Evolutionary conservation across 352 stramenopile species (phyloP).

Genomic region (Aphanomyces euteiches): DNA sequence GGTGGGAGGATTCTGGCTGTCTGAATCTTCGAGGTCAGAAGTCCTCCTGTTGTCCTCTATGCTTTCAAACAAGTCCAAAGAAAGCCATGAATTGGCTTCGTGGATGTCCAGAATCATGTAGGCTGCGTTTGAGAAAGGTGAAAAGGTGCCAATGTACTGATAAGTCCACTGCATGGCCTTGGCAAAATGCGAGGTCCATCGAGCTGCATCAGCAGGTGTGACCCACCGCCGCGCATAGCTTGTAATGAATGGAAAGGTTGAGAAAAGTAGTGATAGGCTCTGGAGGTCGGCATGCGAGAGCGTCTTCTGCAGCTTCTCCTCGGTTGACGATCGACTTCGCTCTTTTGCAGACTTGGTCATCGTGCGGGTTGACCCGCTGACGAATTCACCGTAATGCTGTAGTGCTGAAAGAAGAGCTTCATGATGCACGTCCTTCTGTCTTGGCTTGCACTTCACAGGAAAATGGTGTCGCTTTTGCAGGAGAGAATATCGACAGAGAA

Average conservation of each 20-base stretch:
- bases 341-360: not conserved
- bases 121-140: conserved; percentile 61
- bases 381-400: conserved; percentile 69
- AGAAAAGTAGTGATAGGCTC: conserved; percentile 71
- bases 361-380: conserved; percentile 39
- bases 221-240: conserved; percentile 76
- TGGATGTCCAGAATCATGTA: conserved; percentile 79
- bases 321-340: conserved; percentile 34
- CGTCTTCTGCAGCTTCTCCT: conserved; percentile 57
- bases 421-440: conserved; percentile 46
- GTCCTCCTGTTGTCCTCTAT: conserved; percentile 4
- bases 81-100: conserved; percentile 79
- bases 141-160: conserved; percentile 74
- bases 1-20: not conserved
- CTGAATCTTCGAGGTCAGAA: not conserved
- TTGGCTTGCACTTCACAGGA: conserved; percentile 32
- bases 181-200: conserved; percentile 11
- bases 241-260: conserved; percentile 81
- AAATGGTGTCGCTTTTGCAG: conserved; percentile 43
- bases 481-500: conserved; percentile 66
- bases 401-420: conserved; percentile 56
- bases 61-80: conserved; percentile 54
- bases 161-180: conserved; percentile 65
- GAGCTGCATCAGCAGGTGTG: conserved; percentile 50
- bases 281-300: conserved; percentile 68